Base-by-base conservation (phyloP, 208 protist species). In the Crithidia fasciculata region DNA sequence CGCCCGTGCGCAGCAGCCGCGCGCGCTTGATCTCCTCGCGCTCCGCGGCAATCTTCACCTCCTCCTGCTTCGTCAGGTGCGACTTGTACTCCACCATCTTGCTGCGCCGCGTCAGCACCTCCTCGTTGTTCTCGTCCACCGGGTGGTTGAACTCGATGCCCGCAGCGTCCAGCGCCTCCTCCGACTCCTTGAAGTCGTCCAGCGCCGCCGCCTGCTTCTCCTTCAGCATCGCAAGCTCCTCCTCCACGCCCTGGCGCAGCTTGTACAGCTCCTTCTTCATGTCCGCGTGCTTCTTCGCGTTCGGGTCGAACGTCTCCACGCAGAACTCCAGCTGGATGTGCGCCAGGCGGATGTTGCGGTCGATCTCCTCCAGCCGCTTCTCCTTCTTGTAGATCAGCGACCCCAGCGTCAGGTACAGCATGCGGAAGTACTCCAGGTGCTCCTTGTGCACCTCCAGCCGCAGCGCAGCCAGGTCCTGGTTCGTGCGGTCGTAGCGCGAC, bases 81-180 rank as follows among this genome's bases (percentile, higher is more conserved):
- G 90, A 77, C 62, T 78, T 76, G 86, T 95, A 95, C 80, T 92
- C 87, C 58, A 95, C 86, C 73, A 95, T 95, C 83, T 95, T 92
- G 79, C 83, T 90, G 76, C 90, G 87, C 44, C 90, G 83, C n/a
- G n/a, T 85, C 66, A 94, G 77, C 60, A 88, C 76, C 78, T 91
- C 88, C 82, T 93, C 89, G 70, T 93, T 86, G 74, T 90, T 84
- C 41, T 84, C 84, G 57, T 84, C 83, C 40, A 91, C 88, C 2
- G 84, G 84, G 81, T 90, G 85, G 70, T 81, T 78, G 78, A 93
- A 90, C 78, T 90, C 78, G 76, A 88, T 84, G 41, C 84, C 88
- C 37, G 82, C 88, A 45, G 82, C 85, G 61, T 88, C 83, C 74
- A 93, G 81, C 41, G 60, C 62, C 45, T 68, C 62, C 47, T 68